These are phyloP conservation scores for Neophaeococcomyces aloes DNA, from an alignment of 2,329 filamentous ascomycete species.

Conservation along the genomic window DNA sequence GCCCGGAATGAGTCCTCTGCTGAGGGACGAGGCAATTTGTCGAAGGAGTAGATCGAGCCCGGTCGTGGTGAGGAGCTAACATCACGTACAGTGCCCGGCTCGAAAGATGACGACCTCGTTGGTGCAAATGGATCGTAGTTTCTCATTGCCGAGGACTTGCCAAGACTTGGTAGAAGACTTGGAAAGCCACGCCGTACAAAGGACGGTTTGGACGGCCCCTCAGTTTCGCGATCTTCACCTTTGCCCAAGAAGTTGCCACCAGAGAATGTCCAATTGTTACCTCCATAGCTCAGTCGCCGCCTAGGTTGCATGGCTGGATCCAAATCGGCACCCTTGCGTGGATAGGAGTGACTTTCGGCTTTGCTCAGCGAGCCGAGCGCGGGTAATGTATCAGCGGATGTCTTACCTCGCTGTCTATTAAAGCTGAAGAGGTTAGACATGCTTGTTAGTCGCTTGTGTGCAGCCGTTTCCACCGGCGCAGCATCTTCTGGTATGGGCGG, in stretches of 20 bases:
- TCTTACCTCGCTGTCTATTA: constrained; percentile 52
- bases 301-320: constrained; percentile 40
- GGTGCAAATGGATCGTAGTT: constrained; percentile 38
- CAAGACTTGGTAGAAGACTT: constrained; percentile 27
- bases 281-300: constrained; percentile 48
- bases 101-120: constrained; percentile 36
- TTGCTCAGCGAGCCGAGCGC: constrained; percentile 48
- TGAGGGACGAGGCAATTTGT: constrained; percentile 60
- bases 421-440: constrained; percentile 44
- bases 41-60: constrained; percentile 46
- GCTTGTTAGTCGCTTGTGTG: constrained; percentile 23
- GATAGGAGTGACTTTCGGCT: constrained; percentile 54
- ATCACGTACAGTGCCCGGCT: constrained; percentile 35
- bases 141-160: constrained; percentile 28
- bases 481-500: constrained; percentile 22
- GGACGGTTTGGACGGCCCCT: constrained; percentile 23
- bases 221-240: constrained; percentile 25
- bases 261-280: constrained; percentile 41
- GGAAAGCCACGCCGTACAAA: constrained; percentile 26
- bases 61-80: constrained; percentile 36
- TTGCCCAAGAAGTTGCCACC: constrained; percentile 35
- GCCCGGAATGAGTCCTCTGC: constrained; percentile 69
- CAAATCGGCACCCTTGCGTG: constrained; percentile 43
- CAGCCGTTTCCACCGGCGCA: constrained; percentile 37
- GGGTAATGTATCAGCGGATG: constrained; percentile 48